Base-by-base conservation (phyloP, 2,329 filamentous ascomycete species). In the Fusarium aywerte region DNA sequence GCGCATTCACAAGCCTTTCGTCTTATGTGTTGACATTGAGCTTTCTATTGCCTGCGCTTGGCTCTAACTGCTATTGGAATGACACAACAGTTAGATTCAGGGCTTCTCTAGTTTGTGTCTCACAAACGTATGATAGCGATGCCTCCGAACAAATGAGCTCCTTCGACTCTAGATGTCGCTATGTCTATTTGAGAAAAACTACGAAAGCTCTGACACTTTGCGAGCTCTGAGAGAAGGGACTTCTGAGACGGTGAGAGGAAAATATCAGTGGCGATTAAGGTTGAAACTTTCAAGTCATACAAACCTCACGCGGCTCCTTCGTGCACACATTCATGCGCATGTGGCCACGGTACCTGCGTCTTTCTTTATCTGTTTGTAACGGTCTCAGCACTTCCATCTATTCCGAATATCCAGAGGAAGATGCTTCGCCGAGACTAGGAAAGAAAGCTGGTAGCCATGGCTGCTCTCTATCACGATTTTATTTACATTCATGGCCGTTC, bases 231-330 rank as follows among this genome's bases (percentile, higher is more conserved):
- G 29, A 33, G 11, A n/a, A 47, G 20, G 12, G 18, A 10, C 7
- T 9, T 21, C 36, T 13, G 16, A n/a, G n/a, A 23, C 20, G 35
- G 20, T n/a, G 21, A 23, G 8, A 32, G 18, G 7, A 39, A 29
- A 16, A 16, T 31, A 36, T 10, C 7, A 15, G 6, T 13, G 20
- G 25, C n/a, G 15, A 33, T 27, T 15, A 36, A 43, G 31, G 42
- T 40, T 42, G 25, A 31, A 36, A 25, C 29, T 18, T 39, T 52
- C 23, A 29, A 42, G 50, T 56, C 38, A 55, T 43, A 31, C 50
- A 39, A 25, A n/a, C 10, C 23, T 32, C 6, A 55, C 11, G 5
- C 13, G 21, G 32, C 15, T 56, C 33, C 11, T 47, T 42, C 8
- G n/a, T 57, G 51, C 25, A 29, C 20, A 38, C 20, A 33, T 23